Base-by-base conservation (phyloP, 2,329 filamentous ascomycete species). In the Pseudocercospora fijiensis region DNA sequence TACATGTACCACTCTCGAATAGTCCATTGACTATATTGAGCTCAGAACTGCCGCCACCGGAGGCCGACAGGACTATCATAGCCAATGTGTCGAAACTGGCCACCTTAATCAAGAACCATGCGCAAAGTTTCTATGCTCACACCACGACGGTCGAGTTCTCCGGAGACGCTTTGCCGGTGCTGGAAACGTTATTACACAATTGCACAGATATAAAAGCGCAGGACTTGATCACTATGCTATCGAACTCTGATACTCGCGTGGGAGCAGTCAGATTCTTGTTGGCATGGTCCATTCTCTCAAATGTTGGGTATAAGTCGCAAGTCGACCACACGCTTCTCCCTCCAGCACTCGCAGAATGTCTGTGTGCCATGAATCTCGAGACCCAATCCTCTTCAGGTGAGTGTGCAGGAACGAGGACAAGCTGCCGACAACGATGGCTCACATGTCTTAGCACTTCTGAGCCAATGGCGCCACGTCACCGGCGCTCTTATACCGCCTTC, bases 391-490 rank as follows among this genome's bases (percentile, higher is more conserved):
- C 55, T 18, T 11, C 55, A 24, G 28, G 41, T 43, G 6, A 20
- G 20, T 1, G 6, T 8, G 6, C 26, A 33, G 6, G 9, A 33
- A 26, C 11, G 52, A 28, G 20, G n/a, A n/a, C 27, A 16, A 30
- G 8, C 13, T 9, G 2, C n/a, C n/a, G 41, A 45, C 7, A 1
- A 6, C 43, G 7, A 18, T 22, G 3, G 41, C 56, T 41, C 6
- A 58, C 26, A 41, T 33, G 22, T 58, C 0, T 16, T 47, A 47
- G 47, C 69, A 16, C 67, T 71, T 7, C 58, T 72, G 5, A 68
- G 70, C 20, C 71, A 69, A 43, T 78, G 76, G 76, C 72, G 75
- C 10, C 65, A 68, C 0, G 65, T 75, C 20, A 75, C 74, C 26
- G 71, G 75, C 2, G 69, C 72, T 41, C 70, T 76, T 16, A 59